These are phyloP conservation scores for Chaetomiaceae sp. DNA, from an alignment of 2,329 filamentous ascomycete genomes.

Conservation along the genomic window DNA sequence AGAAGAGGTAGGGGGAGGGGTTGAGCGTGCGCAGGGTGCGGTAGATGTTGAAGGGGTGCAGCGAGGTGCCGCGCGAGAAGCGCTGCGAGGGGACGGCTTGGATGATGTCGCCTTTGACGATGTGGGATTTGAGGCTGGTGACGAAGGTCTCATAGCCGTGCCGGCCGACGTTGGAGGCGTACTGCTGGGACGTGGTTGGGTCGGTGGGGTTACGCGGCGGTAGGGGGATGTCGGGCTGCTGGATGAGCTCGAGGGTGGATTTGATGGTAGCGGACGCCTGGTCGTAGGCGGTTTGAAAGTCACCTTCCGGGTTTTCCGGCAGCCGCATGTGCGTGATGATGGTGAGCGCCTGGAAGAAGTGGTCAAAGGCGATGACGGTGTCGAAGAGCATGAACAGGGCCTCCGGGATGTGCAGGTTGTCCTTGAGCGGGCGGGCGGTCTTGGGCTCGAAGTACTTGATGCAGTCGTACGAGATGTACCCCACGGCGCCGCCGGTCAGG, in stretches of 20 bases:
- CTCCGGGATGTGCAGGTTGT: slow-evolving; percentile 83
- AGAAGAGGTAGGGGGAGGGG: slow-evolving; percentile 95
- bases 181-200: slow-evolving; percentile 46
- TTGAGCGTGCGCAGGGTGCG: slow-evolving; percentile 94
- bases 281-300: slow-evolving; percentile 63
- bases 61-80: slow-evolving; percentile 77
- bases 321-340: slow-evolving; percentile 80
- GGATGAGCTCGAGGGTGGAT: slow-evolving; percentile 63
- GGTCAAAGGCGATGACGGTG: slow-evolving; percentile 88
- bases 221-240: slow-evolving; percentile 67
- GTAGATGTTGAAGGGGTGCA: slow-evolving; percentile 98
- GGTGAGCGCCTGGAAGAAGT: slow-evolving; percentile 89
- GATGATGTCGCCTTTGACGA: slow-evolving; percentile 88
- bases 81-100: slow-evolving; percentile 94
- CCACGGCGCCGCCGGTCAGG: slow-evolving; percentile 85
- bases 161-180: slow-evolving; percentile 86
- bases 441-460: slow-evolving; percentile 97
- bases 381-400: slow-evolving; percentile 96
- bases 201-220: slow-evolving; percentile 61
- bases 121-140: slow-evolving; percentile 79
- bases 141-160: slow-evolving; percentile 90
- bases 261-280: slow-evolving; percentile 59
- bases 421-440: slow-evolving; percentile 82
- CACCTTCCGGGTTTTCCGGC: slow-evolving; percentile 36
- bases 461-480: slow-evolving; percentile 96